A percentile compares a stretch with the other conserved stretches of the same genome.
Conservation (phyloP, 2,329 filamentous ascomycete species). For the Penicillium oxalicum region DNA sequence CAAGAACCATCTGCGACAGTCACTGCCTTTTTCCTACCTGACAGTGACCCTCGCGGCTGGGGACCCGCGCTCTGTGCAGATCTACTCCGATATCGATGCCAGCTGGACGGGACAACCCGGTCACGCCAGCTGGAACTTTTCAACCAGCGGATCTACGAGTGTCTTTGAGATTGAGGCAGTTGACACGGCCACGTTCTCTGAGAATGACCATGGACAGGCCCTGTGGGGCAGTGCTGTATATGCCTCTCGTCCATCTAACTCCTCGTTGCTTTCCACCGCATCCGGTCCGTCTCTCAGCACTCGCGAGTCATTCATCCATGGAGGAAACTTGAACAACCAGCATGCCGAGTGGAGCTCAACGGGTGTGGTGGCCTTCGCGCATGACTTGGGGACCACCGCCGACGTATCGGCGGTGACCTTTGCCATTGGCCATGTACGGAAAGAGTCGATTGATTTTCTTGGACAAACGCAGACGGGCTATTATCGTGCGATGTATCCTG, state of each 20-base stretch:
- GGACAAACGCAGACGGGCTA: constrained; percentile 31
- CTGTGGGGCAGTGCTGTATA: constrained; percentile 37
- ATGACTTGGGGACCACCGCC: constrained; percentile 30
- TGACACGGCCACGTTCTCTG: constrained; percentile 24
- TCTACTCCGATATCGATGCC: constrained; percentile 38
- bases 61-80: constrained; percentile 27
- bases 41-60: constrained; percentile 29
- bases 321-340: constrained; percentile 22
- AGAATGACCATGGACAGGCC: constrained; percentile 29
- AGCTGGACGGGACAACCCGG: constrained; percentile 34
- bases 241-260: constrained; percentile 26
- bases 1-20: constrained; percentile 36
- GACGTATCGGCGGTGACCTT: constrained; percentile 29
- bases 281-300: constrained; percentile 22
- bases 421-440: constrained; percentile 34
- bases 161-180: constrained; percentile 27
- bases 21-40: constrained; percentile 38
- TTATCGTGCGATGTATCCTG: constrained; percentile 27
- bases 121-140: constrained; percentile 19
- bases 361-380: constrained; percentile 30
- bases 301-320: constrained; percentile 25
- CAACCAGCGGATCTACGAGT: constrained; percentile 20
- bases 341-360: constrained; percentile 22
- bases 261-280: constrained; percentile 20
- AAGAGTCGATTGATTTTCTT: constrained; percentile 34